A percentile compares a stretch with the other conserved stretches of the same genome.
phyloP scores from a whole-genome alignment of 805 yeast genomes.

The Cyberlindnera americana region DNA sequence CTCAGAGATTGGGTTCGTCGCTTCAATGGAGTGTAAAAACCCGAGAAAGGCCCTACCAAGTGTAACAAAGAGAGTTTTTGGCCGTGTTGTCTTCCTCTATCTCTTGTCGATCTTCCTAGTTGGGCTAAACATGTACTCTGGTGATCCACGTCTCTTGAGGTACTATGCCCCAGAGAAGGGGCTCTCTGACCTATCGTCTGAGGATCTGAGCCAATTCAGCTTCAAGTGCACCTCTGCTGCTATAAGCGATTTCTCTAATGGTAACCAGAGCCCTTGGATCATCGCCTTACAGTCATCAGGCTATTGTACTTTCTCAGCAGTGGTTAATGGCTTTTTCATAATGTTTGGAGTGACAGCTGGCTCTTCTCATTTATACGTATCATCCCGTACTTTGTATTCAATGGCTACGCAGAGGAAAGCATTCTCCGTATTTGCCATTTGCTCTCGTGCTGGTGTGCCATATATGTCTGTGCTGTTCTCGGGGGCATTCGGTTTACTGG shows the following conservation, averaged over 20 bases:
- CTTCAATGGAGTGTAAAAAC: conserved; percentile 82
- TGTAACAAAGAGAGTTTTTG: conserved; percentile 72
- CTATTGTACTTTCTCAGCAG: conserved; percentile 44
- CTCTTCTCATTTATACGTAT: conserved; percentile 51
- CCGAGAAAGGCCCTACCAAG: conserved; percentile 75
- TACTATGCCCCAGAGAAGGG: conserved; percentile 33
- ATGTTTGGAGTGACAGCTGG: conserved; percentile 54
- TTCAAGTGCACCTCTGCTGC: conserved; percentile 9
- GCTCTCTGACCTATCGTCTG: conserved; percentile 12
- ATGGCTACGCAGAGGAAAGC: conserved; percentile 55
- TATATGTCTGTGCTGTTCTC: conserved; percentile 64
- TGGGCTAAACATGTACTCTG: conserved; percentile 70
- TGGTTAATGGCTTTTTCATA: conserved; percentile 46
- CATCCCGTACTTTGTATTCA: conserved; percentile 53
- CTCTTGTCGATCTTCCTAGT: conserved; percentile 64
- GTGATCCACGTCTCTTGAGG: conserved; percentile 68
- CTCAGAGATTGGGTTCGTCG: conserved; percentile 76
- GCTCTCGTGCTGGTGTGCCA: conserved; percentile 67
- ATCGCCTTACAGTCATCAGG: conserved; percentile 54
- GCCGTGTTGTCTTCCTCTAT: conserved; percentile 65
- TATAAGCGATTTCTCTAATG: conserved; percentile 15
- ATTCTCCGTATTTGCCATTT: conserved; percentile 52
- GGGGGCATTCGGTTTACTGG: conserved; percentile 54
- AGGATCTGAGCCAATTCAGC: conserved; percentile 1
- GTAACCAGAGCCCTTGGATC: conserved; percentile 56